Base-by-base conservation (phyloP, 805 yeast genomes). In the Wickerhamomyces queroliae region DNA sequence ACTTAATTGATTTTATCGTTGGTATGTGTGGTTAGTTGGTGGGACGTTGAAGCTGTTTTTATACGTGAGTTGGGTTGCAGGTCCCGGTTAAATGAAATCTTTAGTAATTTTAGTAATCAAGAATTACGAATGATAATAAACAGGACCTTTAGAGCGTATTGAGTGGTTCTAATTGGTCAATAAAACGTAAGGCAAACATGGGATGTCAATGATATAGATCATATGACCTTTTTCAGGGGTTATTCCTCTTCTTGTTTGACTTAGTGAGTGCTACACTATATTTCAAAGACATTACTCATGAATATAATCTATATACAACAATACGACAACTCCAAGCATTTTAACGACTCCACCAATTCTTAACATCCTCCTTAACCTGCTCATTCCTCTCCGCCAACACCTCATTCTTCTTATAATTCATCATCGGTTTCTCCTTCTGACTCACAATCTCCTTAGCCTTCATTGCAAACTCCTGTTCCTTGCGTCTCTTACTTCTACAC, bases 401-500 rank as follows among this genome's bases (percentile, higher is more conserved):
- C 33, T 56, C 59, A 3, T 19, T 12, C 12, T n/a, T 9, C 13
- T 30, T 50, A 22, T 53, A 43, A 16, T 49, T 47, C 41, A 59
- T 17, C 68, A 63, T 65, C n/a, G 67, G 68, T 39, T 42, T 59
- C 40, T 56, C 61, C 47, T 63, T 62, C 6, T 48, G 47, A 13
- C 62, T 62, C 19, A 63, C 63, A 2, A 64, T 67, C 42, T 74
- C 74, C 50, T 78, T 80, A 0, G 95, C 95, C 52, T 74, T 61
- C 42, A 76, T 79, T 35, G 90, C 82, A 41, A 80, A 78, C 44
- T 74, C 73, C 56, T 78, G 71, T 39, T 84, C 78, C 46, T 76
- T 74, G 52, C 81, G 70, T 58, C 95, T 70, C 35, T 77, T 70
- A 36, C 78, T 69, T 42, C 95, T 70, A 59, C 98, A 90, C 61